A percentile compares a stretch with the other conserved stretches of the same genome.
These are phyloP conservation scores for Austroboletus novae-zelandiae DNA, from an alignment of 1,284 basidiomycete species.

Conservation along the genomic window DNA sequence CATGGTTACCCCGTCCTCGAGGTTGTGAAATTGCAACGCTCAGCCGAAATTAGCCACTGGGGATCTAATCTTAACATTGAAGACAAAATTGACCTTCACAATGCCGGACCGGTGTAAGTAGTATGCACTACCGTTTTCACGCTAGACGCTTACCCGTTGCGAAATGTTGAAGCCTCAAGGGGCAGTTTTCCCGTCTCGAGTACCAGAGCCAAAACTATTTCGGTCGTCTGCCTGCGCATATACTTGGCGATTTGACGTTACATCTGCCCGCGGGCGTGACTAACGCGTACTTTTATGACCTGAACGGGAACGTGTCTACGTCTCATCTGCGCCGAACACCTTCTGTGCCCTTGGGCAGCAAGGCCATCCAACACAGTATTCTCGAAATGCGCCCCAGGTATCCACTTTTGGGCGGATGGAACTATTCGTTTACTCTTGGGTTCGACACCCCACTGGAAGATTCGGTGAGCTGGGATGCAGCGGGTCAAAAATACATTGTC, in stretches of 20 bases:
- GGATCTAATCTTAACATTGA: constrained; percentile 92
- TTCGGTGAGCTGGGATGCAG: constrained; percentile 60
- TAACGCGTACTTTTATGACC: constrained; percentile 85
- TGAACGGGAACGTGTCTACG: constrained; percentile 96
- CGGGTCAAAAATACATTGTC: constrained; percentile 64
- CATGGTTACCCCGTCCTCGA: constrained; percentile 80
- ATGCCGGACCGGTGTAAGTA: constrained; percentile 84
- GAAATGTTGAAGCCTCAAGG: constrained; percentile 69
- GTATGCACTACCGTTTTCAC: background rate
- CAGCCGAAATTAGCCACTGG: constrained; percentile 96
- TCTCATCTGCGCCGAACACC: constrained; percentile 76
- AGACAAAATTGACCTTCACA: constrained; percentile 82
- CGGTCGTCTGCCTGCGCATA: constrained; percentile 63
- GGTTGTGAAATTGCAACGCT: constrained; percentile 68
- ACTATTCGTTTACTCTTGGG: constrained; percentile 92
- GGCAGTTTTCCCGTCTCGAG: constrained; percentile 91
- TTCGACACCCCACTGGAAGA: constrained; percentile 87
- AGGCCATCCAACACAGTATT: constrained; percentile 53
- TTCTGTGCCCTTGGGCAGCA: constrained; percentile 54
- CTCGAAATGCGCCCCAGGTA: constrained; percentile 89
- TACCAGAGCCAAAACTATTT: constrained; percentile 77
- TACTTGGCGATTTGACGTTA: constrained; percentile 68
- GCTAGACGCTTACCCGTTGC: background rate
- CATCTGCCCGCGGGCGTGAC: constrained; percentile 81
- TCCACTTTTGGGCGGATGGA: constrained; percentile 96